phyloP scores from a whole-genome alignment of 2,329 filamentous ascomycete genomes.

The Talaromyces islandicus region DNA sequence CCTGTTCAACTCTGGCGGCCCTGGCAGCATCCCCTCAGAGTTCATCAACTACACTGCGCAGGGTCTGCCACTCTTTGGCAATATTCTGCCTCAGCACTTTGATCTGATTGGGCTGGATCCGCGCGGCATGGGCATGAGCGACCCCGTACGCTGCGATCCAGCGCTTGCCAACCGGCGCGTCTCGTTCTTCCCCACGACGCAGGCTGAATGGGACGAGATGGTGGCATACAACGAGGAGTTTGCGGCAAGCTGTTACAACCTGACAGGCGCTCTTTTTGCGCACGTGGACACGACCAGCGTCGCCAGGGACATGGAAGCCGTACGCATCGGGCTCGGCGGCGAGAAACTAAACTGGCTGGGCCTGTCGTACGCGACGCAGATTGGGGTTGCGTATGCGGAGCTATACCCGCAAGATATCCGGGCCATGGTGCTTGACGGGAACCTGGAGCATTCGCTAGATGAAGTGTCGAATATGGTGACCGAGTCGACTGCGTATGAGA shows the following conservation, averaged over 20 bases:
- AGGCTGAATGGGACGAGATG: neutral
- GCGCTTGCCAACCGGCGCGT: constrained; percentile 31
- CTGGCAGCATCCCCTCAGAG: too few species aligned
- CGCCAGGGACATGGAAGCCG: constrained; percentile 30
- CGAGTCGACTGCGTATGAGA: neutral
- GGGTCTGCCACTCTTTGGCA: neutral
- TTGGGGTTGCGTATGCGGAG: constrained; percentile 40
- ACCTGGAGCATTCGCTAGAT: neutral
- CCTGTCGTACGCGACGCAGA: constrained; percentile 41
- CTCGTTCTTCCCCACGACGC: constrained; percentile 9
- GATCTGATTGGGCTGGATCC: constrained; percentile 37
- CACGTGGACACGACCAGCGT: constrained; percentile 37
- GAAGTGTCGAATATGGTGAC: neutral
- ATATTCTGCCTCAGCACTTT: neutral
- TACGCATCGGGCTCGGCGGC: constrained; percentile 27
- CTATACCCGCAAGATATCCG: constrained; percentile 40
- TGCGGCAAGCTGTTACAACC: constrained; percentile 33
- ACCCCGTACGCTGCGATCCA: constrained; percentile 33
- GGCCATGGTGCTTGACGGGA: constrained; percentile 13
- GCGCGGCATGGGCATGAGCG: constrained; percentile 38
- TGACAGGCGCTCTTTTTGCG: constrained; percentile 35
- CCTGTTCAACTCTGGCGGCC: too few species aligned
- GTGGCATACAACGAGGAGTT: constrained; percentile 18
- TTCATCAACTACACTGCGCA: neutral
- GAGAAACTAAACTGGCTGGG: constrained; percentile 36